Evolutionary conservation across 306 rosid genomes (phyloP).

Genomic region (Sophora flavescens): DNA sequence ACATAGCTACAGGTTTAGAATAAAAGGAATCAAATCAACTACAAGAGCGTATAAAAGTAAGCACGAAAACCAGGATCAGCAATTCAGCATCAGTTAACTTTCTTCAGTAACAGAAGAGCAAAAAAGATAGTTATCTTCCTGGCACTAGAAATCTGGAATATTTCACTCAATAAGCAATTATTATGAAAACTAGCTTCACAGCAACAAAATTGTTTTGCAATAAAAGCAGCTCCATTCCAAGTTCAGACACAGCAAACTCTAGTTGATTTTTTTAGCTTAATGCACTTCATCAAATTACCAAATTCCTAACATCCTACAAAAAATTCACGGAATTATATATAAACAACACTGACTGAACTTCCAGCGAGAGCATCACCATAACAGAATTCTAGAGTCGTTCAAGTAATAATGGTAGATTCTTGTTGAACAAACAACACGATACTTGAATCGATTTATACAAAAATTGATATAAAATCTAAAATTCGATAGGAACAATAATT

Average conservation of each 20-base stretch:
- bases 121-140: too few species aligned
- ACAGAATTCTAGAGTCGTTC: conserved; percentile 4
- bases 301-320: conserved; percentile 26
- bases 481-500: neutral
- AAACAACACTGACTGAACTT: too few species aligned
- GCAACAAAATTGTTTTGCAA: neutral
- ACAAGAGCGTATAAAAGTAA: too few species aligned
- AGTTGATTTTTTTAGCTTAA: conserved; percentile 1
- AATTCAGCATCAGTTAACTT: too few species aligned
- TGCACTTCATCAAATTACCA: conserved; percentile 8
- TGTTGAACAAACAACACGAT: neutral
- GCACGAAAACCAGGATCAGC: too few species aligned
- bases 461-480: neutral
- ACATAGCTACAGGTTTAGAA: neutral
- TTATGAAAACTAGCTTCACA: neutral
- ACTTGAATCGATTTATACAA: neutral
- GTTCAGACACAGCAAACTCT: neutral
- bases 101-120: too few species aligned
- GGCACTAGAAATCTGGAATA: too few species aligned
- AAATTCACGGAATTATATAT: too few species aligned
- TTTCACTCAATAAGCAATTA: neutral
- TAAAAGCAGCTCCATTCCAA: conserved; percentile 1
- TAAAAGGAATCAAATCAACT: neutral
- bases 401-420: neutral
- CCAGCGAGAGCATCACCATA: too few species aligned